Evolutionary conservation across 2,329 filamentous ascomycete species (phyloP).

Genomic region (Botryotinia convoluta): DNA sequence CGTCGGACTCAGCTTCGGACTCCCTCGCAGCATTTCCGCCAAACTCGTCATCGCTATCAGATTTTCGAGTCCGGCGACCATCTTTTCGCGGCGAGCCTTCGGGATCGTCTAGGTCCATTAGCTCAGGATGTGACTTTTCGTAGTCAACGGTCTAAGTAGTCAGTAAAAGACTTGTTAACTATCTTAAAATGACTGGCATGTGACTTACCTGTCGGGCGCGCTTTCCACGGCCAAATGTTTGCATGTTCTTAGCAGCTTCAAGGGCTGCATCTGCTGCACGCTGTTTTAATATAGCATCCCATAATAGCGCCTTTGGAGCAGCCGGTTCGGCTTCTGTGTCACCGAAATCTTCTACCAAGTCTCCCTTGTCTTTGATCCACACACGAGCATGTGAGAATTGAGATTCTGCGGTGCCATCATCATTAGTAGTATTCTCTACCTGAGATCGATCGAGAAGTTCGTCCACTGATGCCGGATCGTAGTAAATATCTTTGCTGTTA

Average conservation of each 20-base stretch:
- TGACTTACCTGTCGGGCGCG: slow-evolving; percentile 45
- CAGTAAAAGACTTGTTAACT: neutral
- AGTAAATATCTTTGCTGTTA: slow-evolving; percentile 70
- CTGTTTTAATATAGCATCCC: slow-evolving; percentile 86
- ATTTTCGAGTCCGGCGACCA: slow-evolving; percentile 19
- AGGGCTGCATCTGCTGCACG: slow-evolving; percentile 76
- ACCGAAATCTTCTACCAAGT: slow-evolving; percentile 62
- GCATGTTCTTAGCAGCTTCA: slow-evolving; percentile 63
- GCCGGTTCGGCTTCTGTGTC: slow-evolving; percentile 51
- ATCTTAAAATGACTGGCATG: neutral
- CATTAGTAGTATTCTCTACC: slow-evolving; percentile 67
- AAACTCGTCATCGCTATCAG: slow-evolving; percentile 37
- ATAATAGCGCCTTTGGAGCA: slow-evolving; percentile 66
- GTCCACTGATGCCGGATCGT: slow-evolving; percentile 80
- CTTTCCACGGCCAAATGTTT: slow-evolving; percentile 83
- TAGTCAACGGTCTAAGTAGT: slow-evolving; percentile 26
- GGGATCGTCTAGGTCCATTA: slow-evolving; percentile 25
- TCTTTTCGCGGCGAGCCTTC: slow-evolving; percentile 24
- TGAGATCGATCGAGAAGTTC: slow-evolving; percentile 84
- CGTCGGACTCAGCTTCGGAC: slow-evolving; percentile 30
- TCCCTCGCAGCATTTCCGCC: slow-evolving; percentile 32
- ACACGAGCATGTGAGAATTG: slow-evolving; percentile 89
- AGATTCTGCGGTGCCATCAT: slow-evolving; percentile 65
- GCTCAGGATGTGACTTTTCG: slow-evolving; percentile 23
- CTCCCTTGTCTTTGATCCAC: slow-evolving; percentile 79